Evolutionary conservation across 2,329 filamentous ascomycete species (phyloP).

Genomic region (Colletotrichum musae): DNA sequence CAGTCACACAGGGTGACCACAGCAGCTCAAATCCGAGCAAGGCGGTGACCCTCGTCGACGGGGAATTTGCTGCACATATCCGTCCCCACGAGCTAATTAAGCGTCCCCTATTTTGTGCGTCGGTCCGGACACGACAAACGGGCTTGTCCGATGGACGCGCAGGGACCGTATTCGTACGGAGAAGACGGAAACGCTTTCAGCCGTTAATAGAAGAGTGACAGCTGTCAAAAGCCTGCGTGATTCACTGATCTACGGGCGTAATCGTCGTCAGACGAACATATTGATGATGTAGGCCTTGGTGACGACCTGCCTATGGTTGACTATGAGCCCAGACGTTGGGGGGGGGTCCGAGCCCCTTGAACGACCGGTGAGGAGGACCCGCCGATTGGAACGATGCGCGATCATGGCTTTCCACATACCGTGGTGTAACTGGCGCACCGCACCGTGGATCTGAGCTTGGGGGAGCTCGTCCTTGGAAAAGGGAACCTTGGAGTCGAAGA

Average conservation of each 20-base stretch:
- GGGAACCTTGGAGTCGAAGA: conserved; percentile 9
- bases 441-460: background rate
- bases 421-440: conserved; percentile 4
- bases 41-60: conserved; percentile 35
- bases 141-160: conserved; percentile 21
- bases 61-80: conserved; percentile 40
- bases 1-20: conserved; percentile 8
- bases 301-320: background rate
- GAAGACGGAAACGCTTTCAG: too few relatives aligned
- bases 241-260: background rate
- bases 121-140: conserved; percentile 21
- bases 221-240: background rate
- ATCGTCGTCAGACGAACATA: background rate
- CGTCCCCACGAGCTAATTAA: conserved; percentile 40
- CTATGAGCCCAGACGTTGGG: background rate
- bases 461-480: background rate
- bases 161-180: conserved; percentile 13
- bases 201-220: background rate
- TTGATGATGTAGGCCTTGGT: background rate
- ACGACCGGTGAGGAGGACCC: background rate
- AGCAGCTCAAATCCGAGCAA: conserved; percentile 20
- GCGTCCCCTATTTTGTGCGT: conserved; percentile 38
- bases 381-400: conserved; percentile 15
- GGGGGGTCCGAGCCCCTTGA: background rate
- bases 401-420: background rate